Percentiles rank a stretch among this genome's conserved stretches.
These are phyloP conservation scores for Candida oleophila DNA, from an alignment of 805 yeast genomes.

Conservation along the genomic window DNA sequence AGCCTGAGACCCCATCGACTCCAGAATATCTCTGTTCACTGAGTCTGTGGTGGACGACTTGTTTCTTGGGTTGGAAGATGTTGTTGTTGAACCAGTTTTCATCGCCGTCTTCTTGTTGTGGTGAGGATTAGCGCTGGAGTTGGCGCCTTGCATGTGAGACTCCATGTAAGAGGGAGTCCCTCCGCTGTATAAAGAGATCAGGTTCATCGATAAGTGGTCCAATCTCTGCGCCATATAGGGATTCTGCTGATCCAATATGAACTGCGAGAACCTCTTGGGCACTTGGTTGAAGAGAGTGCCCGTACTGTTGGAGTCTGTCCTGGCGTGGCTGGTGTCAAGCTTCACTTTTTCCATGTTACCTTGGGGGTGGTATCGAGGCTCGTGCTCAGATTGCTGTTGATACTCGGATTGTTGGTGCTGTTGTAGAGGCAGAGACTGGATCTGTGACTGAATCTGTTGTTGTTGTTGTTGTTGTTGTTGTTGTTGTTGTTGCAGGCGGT, in stretches of 20 bases:
- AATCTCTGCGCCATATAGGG: conserved; percentile 17
- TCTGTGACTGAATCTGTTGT: not conserved
- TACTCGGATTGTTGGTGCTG: not conserved
- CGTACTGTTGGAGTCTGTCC: not conserved
- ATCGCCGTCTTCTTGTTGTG: not conserved
- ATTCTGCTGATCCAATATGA: conserved; percentile 35
- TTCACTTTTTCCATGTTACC: not conserved
- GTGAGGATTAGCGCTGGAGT: not conserved
- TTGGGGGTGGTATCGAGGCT: not conserved
- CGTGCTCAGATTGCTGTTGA: not conserved
- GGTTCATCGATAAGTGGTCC: conserved; percentile 18
- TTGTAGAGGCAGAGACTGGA: not conserved
- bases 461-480: not conserved
- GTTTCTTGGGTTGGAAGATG: conserved; percentile 3
- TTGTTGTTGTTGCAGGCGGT: not conserved
- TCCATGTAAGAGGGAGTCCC: conserved; percentile 9
- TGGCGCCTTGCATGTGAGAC: not conserved
- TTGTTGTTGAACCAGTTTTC: conserved; percentile 2
- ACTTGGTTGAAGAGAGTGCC: conserved; percentile 27
- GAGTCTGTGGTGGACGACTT: conserved; percentile 9
- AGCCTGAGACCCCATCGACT: conserved; percentile 43
- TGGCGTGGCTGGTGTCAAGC: not conserved
- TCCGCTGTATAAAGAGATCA: conserved; percentile 5
- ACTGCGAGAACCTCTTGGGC: conserved; percentile 40
- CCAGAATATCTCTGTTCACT: conserved; percentile 25